phyloP scores from a whole-genome alignment of 2,329 filamentous ascomycete species.

The Ustulina deusta region DNA sequence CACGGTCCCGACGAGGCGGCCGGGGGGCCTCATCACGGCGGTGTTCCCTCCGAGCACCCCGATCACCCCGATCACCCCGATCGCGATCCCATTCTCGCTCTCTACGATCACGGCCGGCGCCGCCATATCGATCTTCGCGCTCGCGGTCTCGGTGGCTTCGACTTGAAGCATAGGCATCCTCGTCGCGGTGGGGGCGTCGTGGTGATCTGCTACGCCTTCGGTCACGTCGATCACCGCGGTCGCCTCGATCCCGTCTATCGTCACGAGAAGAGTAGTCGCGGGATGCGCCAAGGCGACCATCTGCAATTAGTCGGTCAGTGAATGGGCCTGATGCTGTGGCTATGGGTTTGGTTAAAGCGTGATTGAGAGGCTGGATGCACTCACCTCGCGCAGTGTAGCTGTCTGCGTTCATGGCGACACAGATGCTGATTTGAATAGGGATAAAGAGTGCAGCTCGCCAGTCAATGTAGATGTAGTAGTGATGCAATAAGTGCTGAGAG shows the following conservation, averaged over 20 bases:
- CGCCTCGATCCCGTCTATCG: conserved; percentile 57
- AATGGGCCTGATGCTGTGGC: conserved; percentile 38
- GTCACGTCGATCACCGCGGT: conserved; percentile 49
- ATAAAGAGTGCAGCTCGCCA: conserved; percentile 7
- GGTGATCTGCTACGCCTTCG: conserved; percentile 88
- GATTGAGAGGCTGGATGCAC: conserved; percentile 50
- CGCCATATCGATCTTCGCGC: conserved; percentile 90
- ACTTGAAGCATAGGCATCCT: conserved; percentile 84
- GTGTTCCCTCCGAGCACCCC: conserved; percentile 54
- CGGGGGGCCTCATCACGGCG: conserved; percentile 69
- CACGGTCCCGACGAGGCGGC: conserved; percentile 65
- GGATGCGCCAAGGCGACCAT: conserved; percentile 64
- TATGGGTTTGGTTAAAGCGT: conserved; percentile 28
- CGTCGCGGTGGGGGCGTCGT: conserved; percentile 73
- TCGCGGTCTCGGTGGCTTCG: conserved; percentile 93
- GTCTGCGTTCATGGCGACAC: conserved; percentile 82
- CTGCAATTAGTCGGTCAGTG: conserved; percentile 47
- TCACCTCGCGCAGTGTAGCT: conserved; percentile 82
- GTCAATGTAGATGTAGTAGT: conserved; percentile 18
- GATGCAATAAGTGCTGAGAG: conserved; percentile 7
- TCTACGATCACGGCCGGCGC: conserved; percentile 57
- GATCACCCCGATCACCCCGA: conserved; percentile 44
- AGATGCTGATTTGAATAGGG: conserved; percentile 2
- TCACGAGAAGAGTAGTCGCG: conserved; percentile 67
- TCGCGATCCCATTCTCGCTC: conserved; percentile 66